Conservation (phyloP, 257 asterid genomes). For the Nicotiana otophora region DNA sequence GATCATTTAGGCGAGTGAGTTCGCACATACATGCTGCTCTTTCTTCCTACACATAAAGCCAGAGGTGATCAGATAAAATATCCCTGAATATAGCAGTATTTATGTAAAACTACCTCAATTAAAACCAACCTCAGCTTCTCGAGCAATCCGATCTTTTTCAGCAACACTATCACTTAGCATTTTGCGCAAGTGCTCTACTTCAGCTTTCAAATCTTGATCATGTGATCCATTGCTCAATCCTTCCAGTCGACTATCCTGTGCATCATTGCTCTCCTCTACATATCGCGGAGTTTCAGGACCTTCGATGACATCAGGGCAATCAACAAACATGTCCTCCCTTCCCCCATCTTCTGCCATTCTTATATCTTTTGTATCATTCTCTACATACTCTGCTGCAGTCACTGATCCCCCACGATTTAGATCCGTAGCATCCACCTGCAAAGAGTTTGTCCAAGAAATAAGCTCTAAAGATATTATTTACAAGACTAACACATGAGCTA, state of each 20-base stretch:
- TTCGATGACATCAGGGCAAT: constrained; percentile 92
- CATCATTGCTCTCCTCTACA: constrained; percentile 46
- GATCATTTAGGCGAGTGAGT: constrained; percentile 37
- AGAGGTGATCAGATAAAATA: background rate
- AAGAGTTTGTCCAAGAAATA: constrained; percentile 8
- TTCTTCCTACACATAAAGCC: constrained; percentile 58
- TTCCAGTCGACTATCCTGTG: constrained; percentile 30
- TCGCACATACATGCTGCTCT: constrained; percentile 37
- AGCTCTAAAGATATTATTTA: constrained; percentile 10
- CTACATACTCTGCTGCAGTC: constrained; percentile 24
- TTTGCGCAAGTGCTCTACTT: constrained; percentile 52
- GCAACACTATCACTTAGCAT: constrained; percentile 46
- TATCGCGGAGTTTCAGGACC: constrained; percentile 51
- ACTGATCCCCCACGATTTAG: constrained; percentile 14
- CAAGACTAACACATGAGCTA: background rate
- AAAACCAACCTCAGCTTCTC: constrained; percentile 53
- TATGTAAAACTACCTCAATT: background rate
- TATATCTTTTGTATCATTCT: constrained; percentile 29
- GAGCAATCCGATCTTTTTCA: constrained; percentile 46
- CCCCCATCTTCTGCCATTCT: constrained; percentile 55
- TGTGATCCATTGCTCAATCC: constrained; percentile 44
- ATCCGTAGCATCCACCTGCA: constrained; percentile 33
- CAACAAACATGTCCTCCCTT: constrained; percentile 86
- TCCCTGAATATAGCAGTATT: background rate
- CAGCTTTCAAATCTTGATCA: constrained; percentile 41